phyloP scores from a whole-genome alignment of 2,329 filamentous ascomycete genomes.

The Bipolaris cookei region DNA sequence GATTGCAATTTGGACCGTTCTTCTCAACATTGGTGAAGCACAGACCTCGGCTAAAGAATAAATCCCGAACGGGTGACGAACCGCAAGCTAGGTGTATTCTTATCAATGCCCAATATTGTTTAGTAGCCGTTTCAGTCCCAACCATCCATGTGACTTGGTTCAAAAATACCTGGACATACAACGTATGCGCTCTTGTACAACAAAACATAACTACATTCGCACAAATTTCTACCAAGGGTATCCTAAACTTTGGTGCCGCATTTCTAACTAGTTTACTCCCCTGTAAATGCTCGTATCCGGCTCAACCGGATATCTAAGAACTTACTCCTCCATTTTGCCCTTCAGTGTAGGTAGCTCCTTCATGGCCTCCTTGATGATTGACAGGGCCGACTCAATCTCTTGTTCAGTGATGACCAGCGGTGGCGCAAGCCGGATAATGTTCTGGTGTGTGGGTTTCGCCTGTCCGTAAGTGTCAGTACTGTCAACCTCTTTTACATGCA shows the following conservation, averaged over 20 bases:
- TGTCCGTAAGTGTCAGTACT: slow-evolving; percentile 52
- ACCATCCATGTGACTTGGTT: neutral
- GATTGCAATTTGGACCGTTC: neutral
- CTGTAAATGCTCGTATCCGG: slow-evolving; percentile 69
- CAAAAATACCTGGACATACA: neutral
- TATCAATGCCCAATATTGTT: neutral
- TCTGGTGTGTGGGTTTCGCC: slow-evolving; percentile 98
- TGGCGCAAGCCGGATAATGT: slow-evolving; percentile 97
- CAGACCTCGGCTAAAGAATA: neutral
- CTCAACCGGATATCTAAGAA: slow-evolving; percentile 52
- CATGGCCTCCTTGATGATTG: slow-evolving; percentile 81
- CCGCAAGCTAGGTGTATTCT: neutral
- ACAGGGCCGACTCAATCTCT: slow-evolving; percentile 77
- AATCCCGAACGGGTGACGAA: neutral
- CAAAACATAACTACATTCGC: neutral
- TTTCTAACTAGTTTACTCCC: slow-evolving; percentile 59
- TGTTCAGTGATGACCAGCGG: slow-evolving; percentile 92
- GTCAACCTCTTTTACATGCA: slow-evolving; percentile 39
- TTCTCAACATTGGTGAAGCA: neutral
- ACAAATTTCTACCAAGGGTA: slow-evolving; percentile 17
- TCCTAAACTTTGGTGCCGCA: slow-evolving; percentile 17
- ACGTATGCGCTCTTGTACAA: neutral
- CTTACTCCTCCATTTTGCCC: slow-evolving; percentile 57
- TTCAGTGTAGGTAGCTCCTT: slow-evolving; percentile 76
- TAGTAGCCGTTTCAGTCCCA: no score